These are phyloP conservation scores for Knufia fluminis DNA, from an alignment of 2,329 filamentous ascomycete species.

Conservation along the genomic window DNA sequence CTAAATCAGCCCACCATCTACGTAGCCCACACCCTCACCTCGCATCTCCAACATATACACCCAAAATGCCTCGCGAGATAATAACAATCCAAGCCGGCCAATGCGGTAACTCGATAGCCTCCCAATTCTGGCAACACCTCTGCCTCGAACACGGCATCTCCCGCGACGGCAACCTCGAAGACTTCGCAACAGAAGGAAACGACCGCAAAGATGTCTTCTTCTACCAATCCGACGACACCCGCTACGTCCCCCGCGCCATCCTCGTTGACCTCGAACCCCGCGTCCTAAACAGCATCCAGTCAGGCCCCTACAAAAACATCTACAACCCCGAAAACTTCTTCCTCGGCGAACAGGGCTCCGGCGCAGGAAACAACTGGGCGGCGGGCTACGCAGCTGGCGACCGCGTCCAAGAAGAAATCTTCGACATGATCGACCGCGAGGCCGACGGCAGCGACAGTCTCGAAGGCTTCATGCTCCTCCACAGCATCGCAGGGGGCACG, in stretches of 20 bases:
- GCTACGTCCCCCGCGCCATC: constrained; percentile 95
- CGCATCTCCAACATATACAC: neutral
- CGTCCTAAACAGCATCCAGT: constrained; percentile 85
- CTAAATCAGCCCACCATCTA: neutral
- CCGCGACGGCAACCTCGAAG: constrained; percentile 91
- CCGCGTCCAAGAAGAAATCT: constrained; percentile 85
- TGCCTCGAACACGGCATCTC: constrained; percentile 98
- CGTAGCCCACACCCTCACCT: neutral
- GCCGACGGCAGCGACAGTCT: constrained; percentile 96
- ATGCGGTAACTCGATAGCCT: constrained; percentile 44
- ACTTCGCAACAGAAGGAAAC: constrained; percentile 94
- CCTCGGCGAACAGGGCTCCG: constrained; percentile 83
- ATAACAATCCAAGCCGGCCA: constrained; percentile 96
- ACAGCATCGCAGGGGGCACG: constrained; percentile 95
- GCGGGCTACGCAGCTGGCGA: constrained; percentile 92
- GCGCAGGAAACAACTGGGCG: constrained; percentile 97
- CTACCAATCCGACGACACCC: constrained; percentile 96
- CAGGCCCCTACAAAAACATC: constrained; percentile 91
- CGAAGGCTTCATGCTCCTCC: constrained; percentile 97
- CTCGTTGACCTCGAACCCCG: constrained; percentile 89
- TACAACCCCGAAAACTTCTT: constrained; percentile 99
- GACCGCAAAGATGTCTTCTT: constrained; percentile 99
- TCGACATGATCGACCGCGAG: constrained; percentile 99
- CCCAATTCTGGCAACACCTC: constrained; percentile 97
- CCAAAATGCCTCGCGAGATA: constrained; percentile 59